A percentile compares a stretch with the other conserved stretches of the same genome.
Conservation (phyloP, 192 early-diverging fungal species). For the Backusella westeae region DNA sequence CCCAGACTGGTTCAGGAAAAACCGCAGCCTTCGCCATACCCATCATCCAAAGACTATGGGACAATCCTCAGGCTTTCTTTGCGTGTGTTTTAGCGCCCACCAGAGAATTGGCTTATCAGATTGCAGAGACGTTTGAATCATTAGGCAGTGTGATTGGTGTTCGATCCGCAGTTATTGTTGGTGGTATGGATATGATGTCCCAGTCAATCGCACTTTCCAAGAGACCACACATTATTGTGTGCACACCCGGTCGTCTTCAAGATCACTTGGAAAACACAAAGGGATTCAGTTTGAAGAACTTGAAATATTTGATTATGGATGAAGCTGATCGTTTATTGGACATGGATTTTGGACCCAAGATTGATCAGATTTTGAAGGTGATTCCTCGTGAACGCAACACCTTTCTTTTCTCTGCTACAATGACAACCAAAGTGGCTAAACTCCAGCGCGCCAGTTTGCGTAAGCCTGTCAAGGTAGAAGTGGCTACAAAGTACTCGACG, state of each 20-base stretch:
- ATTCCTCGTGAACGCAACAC: slow-evolving; percentile 92
- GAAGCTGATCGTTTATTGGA: slow-evolving; percentile 90
- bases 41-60: slow-evolving; percentile 83
- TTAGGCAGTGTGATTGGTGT: slow-evolving; percentile 91
- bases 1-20: slow-evolving; percentile 94
- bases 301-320: slow-evolving; percentile 94
- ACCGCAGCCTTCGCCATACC: slow-evolving; percentile 86
- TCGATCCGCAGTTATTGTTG: slow-evolving; percentile 86
- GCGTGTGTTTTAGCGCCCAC: slow-evolving; percentile 97
- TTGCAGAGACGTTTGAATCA: slow-evolving; percentile 89
- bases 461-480: slow-evolving; percentile 93
- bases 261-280: slow-evolving; percentile 99
- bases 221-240: slow-evolving; percentile 92
- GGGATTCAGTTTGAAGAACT: slow-evolving; percentile 86
- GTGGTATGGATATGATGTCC: slow-evolving; percentile 97
- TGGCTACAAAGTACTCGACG: slow-evolving; percentile 96
- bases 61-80: slow-evolving; percentile 87
- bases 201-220: slow-evolving; percentile 93
- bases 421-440: slow-evolving; percentile 98
- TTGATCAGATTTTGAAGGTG: slow-evolving; percentile 90
- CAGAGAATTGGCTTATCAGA: slow-evolving; percentile 94
- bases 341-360: slow-evolving; percentile 96
- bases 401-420: slow-evolving; percentile 95
- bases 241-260: slow-evolving; percentile 92
- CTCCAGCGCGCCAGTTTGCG: slow-evolving; percentile 87